Evolutionary conservation across 2,329 filamentous ascomycete species (phyloP).

Genomic region (Exserohilum rostratum): DNA sequence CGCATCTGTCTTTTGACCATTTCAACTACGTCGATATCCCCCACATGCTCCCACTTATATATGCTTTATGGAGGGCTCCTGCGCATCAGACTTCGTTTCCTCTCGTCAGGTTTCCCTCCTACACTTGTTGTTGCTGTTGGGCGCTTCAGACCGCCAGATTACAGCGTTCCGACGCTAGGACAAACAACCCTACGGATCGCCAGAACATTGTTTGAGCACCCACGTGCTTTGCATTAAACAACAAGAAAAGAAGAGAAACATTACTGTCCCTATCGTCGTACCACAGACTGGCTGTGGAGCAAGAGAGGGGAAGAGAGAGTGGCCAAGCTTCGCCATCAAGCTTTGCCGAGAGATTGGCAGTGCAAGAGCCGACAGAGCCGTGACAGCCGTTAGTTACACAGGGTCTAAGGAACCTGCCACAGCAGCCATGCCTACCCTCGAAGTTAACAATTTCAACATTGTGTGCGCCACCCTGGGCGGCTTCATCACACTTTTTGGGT

Average conservation of each 20-base stretch:
- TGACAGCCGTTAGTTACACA: no score
- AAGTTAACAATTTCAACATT: conserved; percentile 80
- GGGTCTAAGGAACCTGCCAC: background rate
- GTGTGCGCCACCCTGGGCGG: conserved; percentile 80
- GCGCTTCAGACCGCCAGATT: background rate
- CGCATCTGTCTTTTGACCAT: conserved; percentile 3
- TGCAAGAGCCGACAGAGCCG: conserved; percentile 7
- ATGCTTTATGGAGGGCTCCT: background rate
- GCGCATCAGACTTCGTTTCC: background rate
- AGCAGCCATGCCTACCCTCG: conserved; percentile 64
- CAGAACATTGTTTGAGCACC: background rate
- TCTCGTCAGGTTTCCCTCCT: background rate
- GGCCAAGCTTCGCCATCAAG: conserved; percentile 10
- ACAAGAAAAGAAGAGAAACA: background rate
- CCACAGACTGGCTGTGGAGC: background rate
- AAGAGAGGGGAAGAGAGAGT: background rate
- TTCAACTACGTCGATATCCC: conserved; percentile 1
- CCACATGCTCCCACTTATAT: background rate
- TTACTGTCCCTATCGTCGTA: background rate
- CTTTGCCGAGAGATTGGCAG: conserved; percentile 11
- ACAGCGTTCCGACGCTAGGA: background rate
- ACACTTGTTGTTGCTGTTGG: background rate
- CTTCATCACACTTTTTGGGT: conserved; percentile 86
- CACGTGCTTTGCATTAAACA: background rate
- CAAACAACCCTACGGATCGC: background rate